Evolutionary conservation across 1,139 yeast species (phyloP).

Genomic region (Candida dubliniensis): DNA sequence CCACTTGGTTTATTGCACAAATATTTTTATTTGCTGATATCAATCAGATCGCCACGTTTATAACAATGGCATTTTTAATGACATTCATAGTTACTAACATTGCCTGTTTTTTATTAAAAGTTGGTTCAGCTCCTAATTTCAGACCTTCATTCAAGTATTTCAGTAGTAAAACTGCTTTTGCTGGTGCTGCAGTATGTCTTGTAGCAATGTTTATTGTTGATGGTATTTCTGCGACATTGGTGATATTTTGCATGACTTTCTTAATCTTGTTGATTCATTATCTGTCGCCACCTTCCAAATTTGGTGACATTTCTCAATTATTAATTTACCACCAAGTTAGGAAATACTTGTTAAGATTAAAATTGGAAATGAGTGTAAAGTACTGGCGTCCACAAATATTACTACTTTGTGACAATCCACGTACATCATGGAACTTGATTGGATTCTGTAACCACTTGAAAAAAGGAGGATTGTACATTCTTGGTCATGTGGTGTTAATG

Average conservation of each 20-base stretch:
- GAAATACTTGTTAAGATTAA: slow-evolving; percentile 75
- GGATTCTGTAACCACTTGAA: slow-evolving; percentile 93
- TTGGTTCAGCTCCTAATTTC: slow-evolving; percentile 95
- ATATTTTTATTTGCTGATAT: slow-evolving; percentile 83
- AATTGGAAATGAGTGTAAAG: slow-evolving; percentile 86
- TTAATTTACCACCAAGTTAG: slow-evolving; percentile 94
- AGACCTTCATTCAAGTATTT: slow-evolving; percentile 92
- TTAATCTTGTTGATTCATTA: slow-evolving; percentile 81
- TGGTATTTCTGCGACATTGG: slow-evolving; percentile 79
- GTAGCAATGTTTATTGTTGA: slow-evolving; percentile 94
- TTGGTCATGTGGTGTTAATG: slow-evolving; percentile 85
- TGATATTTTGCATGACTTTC: slow-evolving; percentile 62
- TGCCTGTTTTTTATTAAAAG: slow-evolving; percentile 83
- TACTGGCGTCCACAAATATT: slow-evolving; percentile 97
- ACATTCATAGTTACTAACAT: slow-evolving; percentile 90
- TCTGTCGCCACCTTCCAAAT: slow-evolving; percentile 88
- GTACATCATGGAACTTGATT: slow-evolving; percentile 87
- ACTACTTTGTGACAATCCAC: slow-evolving; percentile 83
- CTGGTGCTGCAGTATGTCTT: slow-evolving; percentile 69
- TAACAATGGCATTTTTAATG: slow-evolving; percentile 95
- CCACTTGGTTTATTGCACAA: slow-evolving; percentile 84
- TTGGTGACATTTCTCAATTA: slow-evolving; percentile 97
- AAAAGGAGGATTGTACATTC: slow-evolving; percentile 87
- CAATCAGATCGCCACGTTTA: slow-evolving; percentile 90
- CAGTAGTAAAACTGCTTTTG: slow-evolving; percentile 74